Conservation (phyloP, 1,284 basidiomycete genomes). For the Ustilago trichophora region DNA sequence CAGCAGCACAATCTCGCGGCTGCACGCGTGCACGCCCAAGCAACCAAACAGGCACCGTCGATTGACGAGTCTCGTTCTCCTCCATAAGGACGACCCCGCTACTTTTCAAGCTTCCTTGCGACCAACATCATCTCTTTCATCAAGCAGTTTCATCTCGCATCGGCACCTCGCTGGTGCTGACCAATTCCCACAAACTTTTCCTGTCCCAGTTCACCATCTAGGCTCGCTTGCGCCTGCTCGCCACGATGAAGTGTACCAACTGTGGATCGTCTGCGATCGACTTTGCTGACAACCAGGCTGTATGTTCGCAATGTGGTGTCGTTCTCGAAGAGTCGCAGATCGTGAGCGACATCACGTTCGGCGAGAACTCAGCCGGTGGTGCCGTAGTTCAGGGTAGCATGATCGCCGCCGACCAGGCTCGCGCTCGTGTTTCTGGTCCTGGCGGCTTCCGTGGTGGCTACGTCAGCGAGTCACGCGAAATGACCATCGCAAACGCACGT, state of each 20-base stretch:
- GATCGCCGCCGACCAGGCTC: constrained; percentile 86
- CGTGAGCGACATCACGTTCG: constrained; percentile 91
- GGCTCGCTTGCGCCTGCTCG: neutral
- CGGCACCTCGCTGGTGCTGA: neutral
- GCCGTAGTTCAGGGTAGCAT: constrained; percentile 95
- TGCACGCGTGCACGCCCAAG: no score
- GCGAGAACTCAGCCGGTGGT: constrained; percentile 88
- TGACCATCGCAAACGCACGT: constrained; percentile 86
- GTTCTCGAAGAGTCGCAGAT: constrained; percentile 95
- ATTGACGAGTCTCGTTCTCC: no score
- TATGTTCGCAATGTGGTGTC: constrained; percentile 64
- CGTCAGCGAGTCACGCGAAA: constrained; percentile 72
- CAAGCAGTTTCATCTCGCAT: no score
- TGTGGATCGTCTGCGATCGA: constrained; percentile 59
- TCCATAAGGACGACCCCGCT: no score
- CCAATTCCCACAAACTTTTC: neutral
- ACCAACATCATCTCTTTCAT: neutral
- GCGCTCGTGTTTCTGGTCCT: constrained; percentile 59
- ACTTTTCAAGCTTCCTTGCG: no score
- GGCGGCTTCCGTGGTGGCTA: constrained; percentile 61
- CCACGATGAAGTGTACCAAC: constrained; percentile 57
- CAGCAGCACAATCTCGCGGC: no score
- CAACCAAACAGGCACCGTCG: no score
- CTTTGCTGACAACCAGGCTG: constrained; percentile 55
- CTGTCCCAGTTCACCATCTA: neutral